Conservation (phyloP, 2,329 filamentous ascomycete species). For the Pestalotiopsis sp. region DNA sequence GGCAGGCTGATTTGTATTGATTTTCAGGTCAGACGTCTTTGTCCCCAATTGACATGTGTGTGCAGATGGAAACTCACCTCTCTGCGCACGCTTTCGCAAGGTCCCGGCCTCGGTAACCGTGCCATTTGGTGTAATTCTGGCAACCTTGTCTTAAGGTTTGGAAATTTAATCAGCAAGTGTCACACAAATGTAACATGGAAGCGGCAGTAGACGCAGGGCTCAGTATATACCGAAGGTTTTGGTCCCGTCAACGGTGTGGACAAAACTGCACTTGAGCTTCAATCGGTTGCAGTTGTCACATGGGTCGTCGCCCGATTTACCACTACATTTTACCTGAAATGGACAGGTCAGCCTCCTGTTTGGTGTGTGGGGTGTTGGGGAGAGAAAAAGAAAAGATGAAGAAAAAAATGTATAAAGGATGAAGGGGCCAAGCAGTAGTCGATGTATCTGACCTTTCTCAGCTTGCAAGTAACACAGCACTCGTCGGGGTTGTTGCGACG, state of each 20-base stretch:
- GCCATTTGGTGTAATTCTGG: slow-evolving; percentile 41
- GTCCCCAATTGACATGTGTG: not conserved
- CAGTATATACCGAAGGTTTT: slow-evolving; percentile 6
- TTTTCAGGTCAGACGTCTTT: not conserved
- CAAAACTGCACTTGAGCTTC: slow-evolving; percentile 39
- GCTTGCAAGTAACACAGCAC: slow-evolving; percentile 38
- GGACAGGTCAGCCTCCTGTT: not conserved
- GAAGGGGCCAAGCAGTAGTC: not conserved
- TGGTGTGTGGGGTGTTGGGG: not conserved
- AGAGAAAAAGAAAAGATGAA: not conserved
- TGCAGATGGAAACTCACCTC: slow-evolving; percentile 22
- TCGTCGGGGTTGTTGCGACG: slow-evolving; percentile 14
- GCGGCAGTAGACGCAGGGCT: not conserved
- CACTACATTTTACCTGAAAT: slow-evolving; percentile 44
- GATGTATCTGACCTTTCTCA: slow-evolving; percentile 37
- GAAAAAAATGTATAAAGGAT: not conserved
- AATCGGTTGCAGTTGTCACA: slow-evolving; percentile 42
- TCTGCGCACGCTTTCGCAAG: slow-evolving; percentile 41
- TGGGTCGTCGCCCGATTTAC: slow-evolving; percentile 36
- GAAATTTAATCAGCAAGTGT: not conserved
- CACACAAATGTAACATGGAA: not conserved
- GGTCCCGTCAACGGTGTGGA: slow-evolving; percentile 14
- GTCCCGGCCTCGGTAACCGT: slow-evolving; percentile 46
- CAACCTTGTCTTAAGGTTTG: slow-evolving; percentile 29
- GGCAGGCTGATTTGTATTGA: slow-evolving; percentile 29